These are phyloP conservation scores for Cenchrus americanus DNA, from an alignment of 176 grass and related monocot species.

Conservation along the genomic window DNA sequence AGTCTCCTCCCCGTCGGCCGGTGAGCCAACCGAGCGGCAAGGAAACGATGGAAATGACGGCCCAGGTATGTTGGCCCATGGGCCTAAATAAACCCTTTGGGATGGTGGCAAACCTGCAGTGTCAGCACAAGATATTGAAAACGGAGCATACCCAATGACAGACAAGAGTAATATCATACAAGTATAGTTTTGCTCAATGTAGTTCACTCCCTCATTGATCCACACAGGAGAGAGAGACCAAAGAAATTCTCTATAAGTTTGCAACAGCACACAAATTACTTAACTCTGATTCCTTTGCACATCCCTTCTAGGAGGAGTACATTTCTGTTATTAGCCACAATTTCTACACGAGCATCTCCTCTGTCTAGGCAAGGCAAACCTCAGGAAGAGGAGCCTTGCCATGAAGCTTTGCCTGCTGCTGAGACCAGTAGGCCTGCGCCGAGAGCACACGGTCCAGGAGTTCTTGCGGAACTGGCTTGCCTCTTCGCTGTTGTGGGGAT, in stretches of 20 bases:
- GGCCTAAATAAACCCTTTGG: too few species aligned
- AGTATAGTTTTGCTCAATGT: too few species aligned
- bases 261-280: conserved; percentile 33
- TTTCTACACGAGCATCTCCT: conserved; percentile 51
- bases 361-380: conserved; percentile 29
- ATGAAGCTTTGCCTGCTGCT: conserved; percentile 65
- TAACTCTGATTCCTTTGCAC: conserved; percentile 15
- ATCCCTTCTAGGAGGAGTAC: not conserved
- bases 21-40: not conserved
- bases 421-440: conserved; percentile 70
- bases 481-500: conserved; percentile 71
- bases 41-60: not conserved
- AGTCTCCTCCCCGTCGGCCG: not conserved
- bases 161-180: not conserved
- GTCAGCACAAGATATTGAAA: too few species aligned
- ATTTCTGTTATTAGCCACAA: conserved; percentile 31
- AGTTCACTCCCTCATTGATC: conserved; percentile 38
- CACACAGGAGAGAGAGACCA: conserved; percentile 25
- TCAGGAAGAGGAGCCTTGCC: conserved; percentile 43
- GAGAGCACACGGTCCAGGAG: conserved; percentile 75
- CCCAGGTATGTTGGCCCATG: too few species aligned
- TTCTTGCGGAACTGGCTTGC: conserved; percentile 74
- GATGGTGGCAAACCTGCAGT: too few species aligned
- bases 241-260: not conserved
- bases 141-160: too few species aligned